Conservation (phyloP, 345 rosid genomes). For the Populus simonii region DNA sequence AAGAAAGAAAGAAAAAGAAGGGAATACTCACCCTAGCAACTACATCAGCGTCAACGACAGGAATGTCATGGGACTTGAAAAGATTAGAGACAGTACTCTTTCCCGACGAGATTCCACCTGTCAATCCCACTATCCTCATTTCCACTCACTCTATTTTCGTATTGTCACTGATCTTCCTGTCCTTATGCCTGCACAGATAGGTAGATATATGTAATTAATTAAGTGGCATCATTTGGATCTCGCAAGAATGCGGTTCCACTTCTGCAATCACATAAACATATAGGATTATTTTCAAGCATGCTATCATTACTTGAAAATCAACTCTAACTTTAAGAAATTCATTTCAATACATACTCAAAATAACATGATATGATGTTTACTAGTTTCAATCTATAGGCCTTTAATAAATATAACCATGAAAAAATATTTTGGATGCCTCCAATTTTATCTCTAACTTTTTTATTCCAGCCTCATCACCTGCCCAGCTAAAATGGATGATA, state of each 20-base stretch:
- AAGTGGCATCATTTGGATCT: not conserved
- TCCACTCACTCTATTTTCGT: conserved; percentile 2
- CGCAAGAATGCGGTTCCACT: not conserved
- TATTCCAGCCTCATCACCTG: not conserved
- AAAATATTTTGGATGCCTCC: not conserved
- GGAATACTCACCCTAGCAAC: conserved; percentile 75
- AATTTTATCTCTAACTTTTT: not conserved
- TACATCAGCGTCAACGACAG: conserved; percentile 76
- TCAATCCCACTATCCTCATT: conserved; percentile 81
- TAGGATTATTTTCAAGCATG: not conserved
- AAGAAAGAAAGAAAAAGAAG: not conserved
- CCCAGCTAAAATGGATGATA: not conserved
- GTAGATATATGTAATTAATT: not conserved
- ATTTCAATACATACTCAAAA: not conserved
- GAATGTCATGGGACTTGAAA: conserved; percentile 65
- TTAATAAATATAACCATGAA: not conserved
- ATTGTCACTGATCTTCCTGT: not conserved
- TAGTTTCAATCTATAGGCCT: not conserved
- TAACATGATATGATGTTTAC: not conserved
- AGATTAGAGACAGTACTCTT: conserved; percentile 84
- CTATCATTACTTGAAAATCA: not conserved
- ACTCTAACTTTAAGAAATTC: not conserved
- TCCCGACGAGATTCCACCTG: conserved; percentile 91
- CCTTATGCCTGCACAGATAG: not conserved
- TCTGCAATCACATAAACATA: not conserved